A percentile compares a stretch with the other conserved stretches of the same genome.
These are phyloP conservation scores for Aspergillus conjunctus DNA, from an alignment of 495 filamentous ascomycete genomes.

Conservation along the genomic window DNA sequence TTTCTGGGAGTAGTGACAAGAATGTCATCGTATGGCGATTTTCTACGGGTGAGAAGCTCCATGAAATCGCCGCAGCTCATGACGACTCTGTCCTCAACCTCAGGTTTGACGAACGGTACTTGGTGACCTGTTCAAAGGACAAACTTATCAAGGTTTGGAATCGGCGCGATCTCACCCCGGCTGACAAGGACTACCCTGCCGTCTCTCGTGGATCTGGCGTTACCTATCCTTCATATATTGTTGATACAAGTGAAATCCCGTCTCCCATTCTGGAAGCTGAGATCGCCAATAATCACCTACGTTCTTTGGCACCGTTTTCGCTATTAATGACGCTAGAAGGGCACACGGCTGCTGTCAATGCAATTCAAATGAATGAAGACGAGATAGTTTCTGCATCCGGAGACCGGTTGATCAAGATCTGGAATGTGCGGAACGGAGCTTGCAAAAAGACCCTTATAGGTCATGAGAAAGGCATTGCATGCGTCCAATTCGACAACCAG, in stretches of 20 bases:
- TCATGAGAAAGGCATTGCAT: conserved; percentile 94
- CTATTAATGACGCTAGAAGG: conserved; percentile 77
- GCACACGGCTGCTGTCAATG: conserved; percentile 91
- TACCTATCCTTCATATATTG: conserved; percentile 56
- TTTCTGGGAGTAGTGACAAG: conserved; percentile 90
- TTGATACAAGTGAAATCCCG: conserved; percentile 52
- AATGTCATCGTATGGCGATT: conserved; percentile 91
- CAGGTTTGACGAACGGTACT: conserved; percentile 83
- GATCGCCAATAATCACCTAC: conserved; percentile 42
- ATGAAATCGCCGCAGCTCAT: conserved; percentile 74
- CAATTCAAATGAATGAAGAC: conserved; percentile 83
- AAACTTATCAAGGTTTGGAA: conserved; percentile 96
- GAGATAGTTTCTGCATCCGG: conserved; percentile 94
- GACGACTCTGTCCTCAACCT: conserved; percentile 93
- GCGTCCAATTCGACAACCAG: conserved; percentile 96
- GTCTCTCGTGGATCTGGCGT: conserved; percentile 41
- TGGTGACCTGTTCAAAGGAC: conserved; percentile 97
- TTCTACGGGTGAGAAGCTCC: conserved; percentile 79
- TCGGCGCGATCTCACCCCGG: conserved; percentile 66
- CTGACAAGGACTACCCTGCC: conserved; percentile 67
- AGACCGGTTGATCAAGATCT: conserved; percentile 87
- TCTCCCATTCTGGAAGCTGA: conserved; percentile 46
- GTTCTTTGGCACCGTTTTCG: conserved; percentile 59
- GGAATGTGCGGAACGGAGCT: conserved; percentile 80
- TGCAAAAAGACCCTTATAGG: conserved; percentile 78